A percentile compares a stretch with the other conserved stretches of the same genome.
Evolutionary conservation across 768 basidiomycete genomes (phyloP).

Genomic region (Amanita exitialis): DNA sequence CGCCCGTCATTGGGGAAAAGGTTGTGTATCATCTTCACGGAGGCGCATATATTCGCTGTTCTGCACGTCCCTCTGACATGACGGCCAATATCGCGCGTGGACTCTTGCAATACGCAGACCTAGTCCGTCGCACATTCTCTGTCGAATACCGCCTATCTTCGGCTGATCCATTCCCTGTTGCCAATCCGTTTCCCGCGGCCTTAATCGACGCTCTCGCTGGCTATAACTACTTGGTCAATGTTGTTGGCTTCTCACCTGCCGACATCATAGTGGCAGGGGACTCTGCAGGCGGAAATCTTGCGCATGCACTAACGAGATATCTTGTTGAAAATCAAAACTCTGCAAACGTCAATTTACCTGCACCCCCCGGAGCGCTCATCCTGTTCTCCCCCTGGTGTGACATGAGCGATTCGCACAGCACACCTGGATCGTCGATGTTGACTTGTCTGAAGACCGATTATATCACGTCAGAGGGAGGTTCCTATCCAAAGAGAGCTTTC

Average conservation of each 20-base stretch:
- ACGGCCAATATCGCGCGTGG: conserved; percentile 35
- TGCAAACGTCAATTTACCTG: conserved; percentile 12
- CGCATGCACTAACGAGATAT: conserved; percentile 27
- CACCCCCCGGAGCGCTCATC: conserved; percentile 19
- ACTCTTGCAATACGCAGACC: conserved; percentile 32
- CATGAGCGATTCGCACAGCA: conserved; percentile 6
- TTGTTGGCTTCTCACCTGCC: conserved; percentile 26
- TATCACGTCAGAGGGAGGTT: not conserved
- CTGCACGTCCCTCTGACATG: conserved; percentile 43
- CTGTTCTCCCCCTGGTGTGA: conserved; percentile 15
- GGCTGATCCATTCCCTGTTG: conserved; percentile 23
- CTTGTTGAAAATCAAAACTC: conserved; percentile 18
- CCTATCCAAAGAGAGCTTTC: conserved; percentile 24
- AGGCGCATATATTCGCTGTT: conserved; percentile 43
- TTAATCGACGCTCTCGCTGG: conserved; percentile 42
- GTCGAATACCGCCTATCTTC: conserved; percentile 66
- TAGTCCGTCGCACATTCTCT: conserved; percentile 35
- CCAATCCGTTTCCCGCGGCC: conserved; percentile 40
- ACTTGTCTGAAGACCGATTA: not conserved
- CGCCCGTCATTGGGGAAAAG: conserved; percentile 39
- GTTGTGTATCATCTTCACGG: conserved; percentile 53
- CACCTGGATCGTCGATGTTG: not conserved
- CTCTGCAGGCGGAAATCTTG: conserved; percentile 45
- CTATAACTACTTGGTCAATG: conserved; percentile 37
- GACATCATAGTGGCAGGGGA: conserved; percentile 42